Percentiles rank a stretch among this genome's conserved stretches.
Evolutionary conservation across 2,329 filamentous ascomycete genomes (phyloP).

Genomic region (Coniochaeta pulveracea): DNA sequence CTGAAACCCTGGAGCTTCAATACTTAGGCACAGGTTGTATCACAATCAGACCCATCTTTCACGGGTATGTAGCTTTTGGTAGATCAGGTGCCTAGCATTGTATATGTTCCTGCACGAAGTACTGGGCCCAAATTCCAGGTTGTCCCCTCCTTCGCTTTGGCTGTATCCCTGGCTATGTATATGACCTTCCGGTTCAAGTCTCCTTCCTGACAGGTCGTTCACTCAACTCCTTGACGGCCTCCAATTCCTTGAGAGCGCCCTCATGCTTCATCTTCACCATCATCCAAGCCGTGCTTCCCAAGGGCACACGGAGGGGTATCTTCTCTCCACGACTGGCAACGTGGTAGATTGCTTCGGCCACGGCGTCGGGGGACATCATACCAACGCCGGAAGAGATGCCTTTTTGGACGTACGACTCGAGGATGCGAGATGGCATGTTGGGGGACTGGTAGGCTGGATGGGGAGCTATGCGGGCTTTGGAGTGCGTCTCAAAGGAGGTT

Average conservation of each 20-base stretch:
- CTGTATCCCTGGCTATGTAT: too few species aligned
- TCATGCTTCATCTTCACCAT: slow-evolving; percentile 8
- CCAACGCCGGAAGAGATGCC: not conserved
- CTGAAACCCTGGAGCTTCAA: too few species aligned
- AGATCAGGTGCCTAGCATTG: slow-evolving; percentile 1
- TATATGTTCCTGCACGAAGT: too few species aligned
- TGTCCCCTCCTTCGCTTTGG: not conserved
- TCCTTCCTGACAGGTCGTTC: not conserved
- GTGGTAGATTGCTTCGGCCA: slow-evolving; percentile 24
- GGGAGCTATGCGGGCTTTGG: slow-evolving; percentile 18
- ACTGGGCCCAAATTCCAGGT: too few species aligned
- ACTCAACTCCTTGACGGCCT: slow-evolving; percentile 8
- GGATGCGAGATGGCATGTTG: slow-evolving; percentile 19
- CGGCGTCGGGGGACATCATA: slow-evolving; percentile 10
- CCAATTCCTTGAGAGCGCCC: slow-evolving; percentile 7
- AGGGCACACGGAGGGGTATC: slow-evolving; percentile 28
- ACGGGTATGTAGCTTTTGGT: slow-evolving; percentile 1
- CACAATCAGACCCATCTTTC: too few species aligned
- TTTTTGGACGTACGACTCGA: slow-evolving; percentile 18
- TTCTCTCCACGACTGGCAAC: slow-evolving; percentile 19
- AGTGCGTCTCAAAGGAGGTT: slow-evolving; percentile 21
- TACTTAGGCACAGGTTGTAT: too few species aligned
- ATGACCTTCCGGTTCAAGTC: slow-evolving; percentile 2
- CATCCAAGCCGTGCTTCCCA: slow-evolving; percentile 25
- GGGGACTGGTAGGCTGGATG: slow-evolving; percentile 25